Evolutionary conservation across 176 grass and related monocot species (phyloP).

Genomic region (Musa troglodytarum): DNA sequence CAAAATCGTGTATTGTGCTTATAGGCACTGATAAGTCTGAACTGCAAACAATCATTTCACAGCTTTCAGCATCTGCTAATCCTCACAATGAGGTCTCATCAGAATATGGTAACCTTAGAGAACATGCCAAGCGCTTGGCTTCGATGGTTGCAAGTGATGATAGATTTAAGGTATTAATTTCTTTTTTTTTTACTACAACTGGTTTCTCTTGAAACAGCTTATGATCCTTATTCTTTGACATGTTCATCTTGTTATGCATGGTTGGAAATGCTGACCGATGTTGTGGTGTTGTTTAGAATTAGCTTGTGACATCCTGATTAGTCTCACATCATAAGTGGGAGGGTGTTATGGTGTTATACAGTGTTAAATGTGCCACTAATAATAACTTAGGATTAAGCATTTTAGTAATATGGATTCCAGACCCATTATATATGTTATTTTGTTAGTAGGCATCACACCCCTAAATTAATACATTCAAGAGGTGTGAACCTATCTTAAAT

Average conservation of each 20-base stretch:
- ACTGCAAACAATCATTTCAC: conserved; percentile 9
- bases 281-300: neutral
- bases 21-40: conserved; percentile 15
- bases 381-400: no score
- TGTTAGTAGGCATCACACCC: no score
- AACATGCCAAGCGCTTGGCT: conserved; percentile 7
- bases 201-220: neutral
- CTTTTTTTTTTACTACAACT: neutral
- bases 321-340: no score
- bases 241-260: neutral
- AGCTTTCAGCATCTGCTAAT: conserved; percentile 13
- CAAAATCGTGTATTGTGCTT: conserved; percentile 20
- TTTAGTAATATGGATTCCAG: no score
- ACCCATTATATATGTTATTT: no score
- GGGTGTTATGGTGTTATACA: no score
- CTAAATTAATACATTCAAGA: no score
- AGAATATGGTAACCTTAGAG: neutral
- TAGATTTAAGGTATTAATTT: conserved; percentile 14
- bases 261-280: neutral
- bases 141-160: conserved; percentile 9
- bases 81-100: neutral
- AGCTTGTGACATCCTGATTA: neutral
- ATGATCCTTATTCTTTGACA: neutral
- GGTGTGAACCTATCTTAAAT: no score
- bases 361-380: no score